These are phyloP conservation scores for Neckera pumila DNA, from an alignment of 225 moss, liverwort and hornwort species.

Conservation along the genomic window DNA sequence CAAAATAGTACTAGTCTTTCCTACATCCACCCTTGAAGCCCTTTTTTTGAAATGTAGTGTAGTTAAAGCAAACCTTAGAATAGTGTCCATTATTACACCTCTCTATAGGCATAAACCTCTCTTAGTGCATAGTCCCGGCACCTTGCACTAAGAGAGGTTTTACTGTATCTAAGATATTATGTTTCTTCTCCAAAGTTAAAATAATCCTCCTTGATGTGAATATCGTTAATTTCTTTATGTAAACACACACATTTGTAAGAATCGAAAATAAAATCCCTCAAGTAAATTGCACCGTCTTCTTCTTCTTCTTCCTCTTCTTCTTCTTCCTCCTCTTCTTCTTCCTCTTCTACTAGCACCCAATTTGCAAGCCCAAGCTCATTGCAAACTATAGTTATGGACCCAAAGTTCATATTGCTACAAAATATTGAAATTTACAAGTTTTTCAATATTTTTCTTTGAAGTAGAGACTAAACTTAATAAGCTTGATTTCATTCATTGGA, in stretches of 20 bases:
- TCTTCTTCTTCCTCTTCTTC: neutral
- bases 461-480: neutral
- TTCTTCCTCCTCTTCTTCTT: neutral
- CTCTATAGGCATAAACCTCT: too few species aligned
- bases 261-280: neutral
- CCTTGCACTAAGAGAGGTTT: too few species aligned
- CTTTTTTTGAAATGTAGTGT: too few species aligned
- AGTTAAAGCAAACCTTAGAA: too few species aligned
- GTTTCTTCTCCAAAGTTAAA: neutral
- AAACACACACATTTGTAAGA: neutral
- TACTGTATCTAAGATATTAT: rapidly evolving
- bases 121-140: too few species aligned
- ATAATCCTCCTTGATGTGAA: neutral
- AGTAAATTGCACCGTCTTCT: too few species aligned
- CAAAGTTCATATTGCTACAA: neutral
- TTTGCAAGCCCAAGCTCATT: too few species aligned
- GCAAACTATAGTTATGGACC: too few species aligned
- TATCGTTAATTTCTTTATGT: neutral
- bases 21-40: too few species aligned
- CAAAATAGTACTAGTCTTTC: too few species aligned
- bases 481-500: neutral
- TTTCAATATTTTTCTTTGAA: neutral
- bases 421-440: neutral
- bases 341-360: too few species aligned
- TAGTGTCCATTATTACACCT: too few species aligned